A percentile compares a stretch with the other conserved stretches of the same genome.
Evolutionary conservation across 139 green algal genomes (phyloP).

Genomic region (Chlamydomonas sphaeroides): DNA sequence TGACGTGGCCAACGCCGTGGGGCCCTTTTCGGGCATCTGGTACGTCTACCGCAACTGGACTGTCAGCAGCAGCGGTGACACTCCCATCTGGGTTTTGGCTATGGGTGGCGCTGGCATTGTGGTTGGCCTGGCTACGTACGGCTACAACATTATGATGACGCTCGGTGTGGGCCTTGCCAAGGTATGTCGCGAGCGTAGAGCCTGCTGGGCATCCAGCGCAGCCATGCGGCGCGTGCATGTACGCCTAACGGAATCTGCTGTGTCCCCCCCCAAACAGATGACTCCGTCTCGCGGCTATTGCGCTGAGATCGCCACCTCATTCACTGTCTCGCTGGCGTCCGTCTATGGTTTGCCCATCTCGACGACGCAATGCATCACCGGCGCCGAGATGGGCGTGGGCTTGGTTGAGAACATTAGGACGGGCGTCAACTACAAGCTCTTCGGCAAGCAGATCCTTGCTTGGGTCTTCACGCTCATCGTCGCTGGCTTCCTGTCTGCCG

Average conservation of each 20-base stretch:
- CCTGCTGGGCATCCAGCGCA: too few species aligned
- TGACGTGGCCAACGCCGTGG: slow-evolving; percentile 86
- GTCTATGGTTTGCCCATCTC: slow-evolving; percentile 52
- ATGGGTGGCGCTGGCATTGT: slow-evolving; percentile 85
- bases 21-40: slow-evolving; percentile 79
- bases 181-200: too few species aligned
- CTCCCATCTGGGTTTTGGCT: slow-evolving; percentile 75
- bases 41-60: slow-evolving; percentile 45
- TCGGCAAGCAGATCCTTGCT: not conserved
- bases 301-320: slow-evolving; percentile 49
- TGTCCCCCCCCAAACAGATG: too few species aligned
- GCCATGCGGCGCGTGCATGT: too few species aligned
- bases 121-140: slow-evolving; percentile 78
- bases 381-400: slow-evolving; percentile 44
- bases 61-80: slow-evolving; percentile 43
- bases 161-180: slow-evolving; percentile 38
- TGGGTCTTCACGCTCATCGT: slow-evolving; percentile 45
- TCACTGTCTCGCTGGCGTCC: slow-evolving; percentile 51
- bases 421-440: slow-evolving; percentile 38
- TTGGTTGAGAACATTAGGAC: slow-evolving; percentile 16
- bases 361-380: slow-evolving; percentile 57
- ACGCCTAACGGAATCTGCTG: too few species aligned
- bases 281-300: slow-evolving; percentile 42
- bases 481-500: slow-evolving; percentile 1
- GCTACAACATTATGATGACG: slow-evolving; percentile 50